Base-by-base conservation (phyloP, 2,329 filamentous ascomycete genomes). In the Cercospora beticola region DNA sequence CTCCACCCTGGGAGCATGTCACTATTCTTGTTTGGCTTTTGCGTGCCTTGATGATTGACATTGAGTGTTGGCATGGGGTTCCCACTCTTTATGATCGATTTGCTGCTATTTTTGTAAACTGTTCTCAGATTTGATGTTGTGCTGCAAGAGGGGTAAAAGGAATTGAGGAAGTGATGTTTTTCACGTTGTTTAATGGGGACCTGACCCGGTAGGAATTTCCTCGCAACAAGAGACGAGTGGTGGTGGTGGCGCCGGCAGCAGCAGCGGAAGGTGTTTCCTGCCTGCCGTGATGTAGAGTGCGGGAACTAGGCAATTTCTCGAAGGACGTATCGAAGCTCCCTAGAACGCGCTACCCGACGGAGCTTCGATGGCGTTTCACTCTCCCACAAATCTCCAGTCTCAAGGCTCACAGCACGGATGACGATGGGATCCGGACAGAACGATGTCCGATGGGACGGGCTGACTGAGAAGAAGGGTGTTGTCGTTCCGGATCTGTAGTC, bases 241-340 rank as follows among this genome's bases (percentile, higher is more conserved):
- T 49, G 18, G 36, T 23, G 43, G 43, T 49, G 43, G 43, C 43
- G 43, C 21, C 43, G 43, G 43, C 43, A 49, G 43, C n/a, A 23
- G 7, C 9, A 49, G 46, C 21, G 21, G 46, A 52, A 52, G 46
- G 18, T 23, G 21, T 52, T 23, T 52, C 18, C 18, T 23, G 46
- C 46, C 18, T 52, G 21, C 21, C 18, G 46, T 52, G 18, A 52
- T 52, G 46, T 52, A 52, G 46, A 52, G 36, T 26, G 46, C 21
- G 46, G 46, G 23, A 46, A 54, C 59, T 40, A 61, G 21, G 43
- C 57, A 62, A 61, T 66, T 66, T 66, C 64, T 66, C 64, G 64
- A 66, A 66, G 57, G 30, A 58, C 23, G 63, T 30, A 65, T 65
- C 30, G 63, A 65, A 65, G 63, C 31, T 33, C 30, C 28, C 46